A percentile compares a stretch with the other conserved stretches of the same genome.
These are phyloP conservation scores for Trichothecium sympodiale DNA, from an alignment of 2,329 filamentous ascomycete genomes.

Conservation along the genomic window DNA sequence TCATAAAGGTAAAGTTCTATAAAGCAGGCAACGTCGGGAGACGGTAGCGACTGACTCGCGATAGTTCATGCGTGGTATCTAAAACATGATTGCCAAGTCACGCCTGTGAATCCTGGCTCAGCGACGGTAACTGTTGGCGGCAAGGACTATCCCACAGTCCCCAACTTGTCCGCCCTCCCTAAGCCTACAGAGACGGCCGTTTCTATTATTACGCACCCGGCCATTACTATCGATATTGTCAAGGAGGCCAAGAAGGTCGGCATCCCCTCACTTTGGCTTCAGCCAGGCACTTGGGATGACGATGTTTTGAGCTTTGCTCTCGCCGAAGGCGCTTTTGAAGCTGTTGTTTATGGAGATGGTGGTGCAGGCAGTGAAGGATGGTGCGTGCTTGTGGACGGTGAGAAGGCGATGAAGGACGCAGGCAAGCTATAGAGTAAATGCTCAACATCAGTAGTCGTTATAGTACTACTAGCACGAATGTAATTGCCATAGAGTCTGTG, in stretches of 20 bases:
- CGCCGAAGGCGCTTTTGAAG: constrained; percentile 49
- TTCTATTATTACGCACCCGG: constrained; percentile 79
- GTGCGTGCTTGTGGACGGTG: constrained; percentile 81
- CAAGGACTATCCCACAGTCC: constrained; percentile 49
- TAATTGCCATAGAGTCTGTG: no score
- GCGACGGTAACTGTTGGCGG: constrained; percentile 50
- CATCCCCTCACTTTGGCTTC: constrained; percentile 71
- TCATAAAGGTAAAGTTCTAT: constrained; percentile 53
- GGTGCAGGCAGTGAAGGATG: constrained; percentile 63
- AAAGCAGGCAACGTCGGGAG: constrained; percentile 2
- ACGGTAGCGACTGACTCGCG: no score
- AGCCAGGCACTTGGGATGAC: constrained; percentile 80
- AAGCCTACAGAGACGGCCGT: constrained; percentile 62
- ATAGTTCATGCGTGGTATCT: constrained; percentile 88
- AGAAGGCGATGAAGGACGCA: constrained; percentile 45
- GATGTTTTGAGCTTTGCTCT: constrained; percentile 60
- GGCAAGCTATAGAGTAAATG: constrained; percentile 34
- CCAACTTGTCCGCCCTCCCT: constrained; percentile 54
- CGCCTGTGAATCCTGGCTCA: constrained; percentile 70
- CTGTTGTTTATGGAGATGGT: constrained; percentile 56
- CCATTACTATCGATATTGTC: constrained; percentile 62
- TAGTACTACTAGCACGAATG: no score
- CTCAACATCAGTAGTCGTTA: no score
- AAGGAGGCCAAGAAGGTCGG: constrained; percentile 67
- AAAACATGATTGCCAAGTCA: constrained; percentile 61